Conservation (phyloP, 805 yeast species). For the Starmerella floricola region DNA sequence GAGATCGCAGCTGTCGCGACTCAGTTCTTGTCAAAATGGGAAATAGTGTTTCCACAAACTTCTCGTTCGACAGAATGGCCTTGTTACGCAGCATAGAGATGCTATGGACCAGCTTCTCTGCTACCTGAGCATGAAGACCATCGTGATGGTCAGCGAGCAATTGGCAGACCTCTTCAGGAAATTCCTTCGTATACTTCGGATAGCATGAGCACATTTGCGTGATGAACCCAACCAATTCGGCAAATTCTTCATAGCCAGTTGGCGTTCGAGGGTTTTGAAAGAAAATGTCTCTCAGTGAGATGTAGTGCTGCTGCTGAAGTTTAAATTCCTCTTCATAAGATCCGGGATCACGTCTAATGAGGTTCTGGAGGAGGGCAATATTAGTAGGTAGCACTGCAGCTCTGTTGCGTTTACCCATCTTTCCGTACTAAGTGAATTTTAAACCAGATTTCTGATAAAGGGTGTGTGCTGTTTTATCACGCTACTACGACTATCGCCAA, state of each 20-base stretch:
- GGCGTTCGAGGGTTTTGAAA: conserved; percentile 55
- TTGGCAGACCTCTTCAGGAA: conserved; percentile 67
- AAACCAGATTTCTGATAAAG: too few species aligned
- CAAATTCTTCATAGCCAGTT: conserved; percentile 53
- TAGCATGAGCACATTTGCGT: conserved; percentile 85
- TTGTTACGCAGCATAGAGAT: conserved; percentile 84
- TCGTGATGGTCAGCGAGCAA: conserved; percentile 65
- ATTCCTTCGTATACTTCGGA: conserved; percentile 74
- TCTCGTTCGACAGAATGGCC: conserved; percentile 64
- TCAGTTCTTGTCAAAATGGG: conserved; percentile 61
- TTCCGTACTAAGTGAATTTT: too few species aligned
- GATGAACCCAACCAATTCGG: conserved; percentile 78
- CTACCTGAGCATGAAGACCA: conserved; percentile 66
- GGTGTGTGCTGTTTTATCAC: too few species aligned
- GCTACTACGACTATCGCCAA: too few species aligned
- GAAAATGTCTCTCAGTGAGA: conserved; percentile 77
- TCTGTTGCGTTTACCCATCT: conserved; percentile 78
- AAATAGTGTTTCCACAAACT: conserved; percentile 72
- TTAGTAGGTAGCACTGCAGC: conserved; percentile 89
- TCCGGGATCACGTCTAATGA: conserved; percentile 86
- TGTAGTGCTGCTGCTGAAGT: conserved; percentile 87
- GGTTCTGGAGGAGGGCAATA: conserved; percentile 78
- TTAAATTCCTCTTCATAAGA: conserved; percentile 89
- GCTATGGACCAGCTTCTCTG: conserved; percentile 85
- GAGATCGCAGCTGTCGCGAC: conserved; percentile 70